Conservation (phyloP, 202 grass and related monocot species). For the Carex sylvatica region DNA sequence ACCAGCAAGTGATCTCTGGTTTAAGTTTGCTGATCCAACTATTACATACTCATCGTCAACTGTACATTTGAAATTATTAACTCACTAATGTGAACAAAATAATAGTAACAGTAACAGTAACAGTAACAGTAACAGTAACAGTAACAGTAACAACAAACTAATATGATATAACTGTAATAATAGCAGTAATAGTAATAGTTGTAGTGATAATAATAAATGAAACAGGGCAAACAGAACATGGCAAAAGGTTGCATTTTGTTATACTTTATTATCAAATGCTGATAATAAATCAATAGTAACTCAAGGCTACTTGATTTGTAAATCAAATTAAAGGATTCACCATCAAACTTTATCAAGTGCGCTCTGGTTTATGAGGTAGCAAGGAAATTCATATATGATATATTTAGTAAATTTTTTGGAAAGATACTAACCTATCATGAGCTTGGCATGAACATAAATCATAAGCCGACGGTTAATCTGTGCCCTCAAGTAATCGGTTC, state of each 20-base stretch:
- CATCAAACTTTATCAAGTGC: neutral
- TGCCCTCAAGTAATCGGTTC: constrained; percentile 60
- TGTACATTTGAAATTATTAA: constrained; percentile 13
- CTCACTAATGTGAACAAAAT: neutral
- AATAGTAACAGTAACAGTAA: neutral
- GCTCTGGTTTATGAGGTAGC: neutral
- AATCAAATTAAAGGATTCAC: neutral
- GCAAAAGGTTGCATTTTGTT: neutral
- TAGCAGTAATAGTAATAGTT: neutral
- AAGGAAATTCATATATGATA: neutral
- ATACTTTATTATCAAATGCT: neutral
- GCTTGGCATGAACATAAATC: constrained; percentile 87
- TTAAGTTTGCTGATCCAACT: constrained; percentile 83
- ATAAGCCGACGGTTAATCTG: constrained; percentile 60
- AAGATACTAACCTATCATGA: constrained; percentile 71
- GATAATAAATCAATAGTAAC: neutral
- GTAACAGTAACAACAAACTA: neutral
- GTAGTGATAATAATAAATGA: neutral
- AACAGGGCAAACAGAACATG: neutral
- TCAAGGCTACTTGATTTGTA: neutral
- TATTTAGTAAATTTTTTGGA: neutral
- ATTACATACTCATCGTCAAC: constrained; percentile 87
- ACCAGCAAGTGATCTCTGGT: constrained; percentile 83
- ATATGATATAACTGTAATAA: neutral
- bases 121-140: neutral